Base-by-base conservation (phyloP, 2,329 filamentous ascomycete species). In the Cryoendolithus antarcticus region DNA sequence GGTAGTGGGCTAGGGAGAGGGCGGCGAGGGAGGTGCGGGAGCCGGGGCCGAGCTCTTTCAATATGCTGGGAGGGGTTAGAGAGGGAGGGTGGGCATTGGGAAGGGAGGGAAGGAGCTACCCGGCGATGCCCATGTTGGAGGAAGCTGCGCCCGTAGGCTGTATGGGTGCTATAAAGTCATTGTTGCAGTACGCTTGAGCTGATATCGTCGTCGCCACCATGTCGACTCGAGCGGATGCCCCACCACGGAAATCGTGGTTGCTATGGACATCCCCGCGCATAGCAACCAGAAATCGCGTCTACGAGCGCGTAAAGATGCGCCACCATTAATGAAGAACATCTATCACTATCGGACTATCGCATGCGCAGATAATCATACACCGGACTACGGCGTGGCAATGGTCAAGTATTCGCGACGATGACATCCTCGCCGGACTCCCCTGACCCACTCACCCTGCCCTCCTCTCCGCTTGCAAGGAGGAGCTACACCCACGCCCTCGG, bases 41-140 rank as follows among this genome's bases (percentile, higher is more conserved):
- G 39, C 86, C 86, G 6, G 78, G 66, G 31, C 88, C 88, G 50
- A 98, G 83, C 60, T 94, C 85, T 54, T 82, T 81, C 63, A 94
- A 91, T 39, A 98, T 84, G 10, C 89, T 38, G 40, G 31, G 32
- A 37, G 37, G 61, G 47, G 47, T 48, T 50, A 24, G 15, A 19
- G 15, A 19, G 15, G 15, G 15, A 19, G 15, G 15, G 15, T 19
- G 15, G 15, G 15, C 15, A 19, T 19, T 19, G 15, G 15, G 15
- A 19, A 19, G 15, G 15, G 24, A 27, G 24, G 24, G 24, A 27
- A 27, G 24, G 24, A 27, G 24, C 24, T 42, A 53, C 51, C 52
- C 52, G 40, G 51, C 46, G n/a, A 55, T 55, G 30, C 52, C 49
- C 49, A 54, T 56, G 35, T 24, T 37, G 35, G 21, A 30, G 24